These are phyloP conservation scores for Gloeostereum incarnatum DNA, from an alignment of 768 basidiomycete genomes.

Conservation along the genomic window DNA sequence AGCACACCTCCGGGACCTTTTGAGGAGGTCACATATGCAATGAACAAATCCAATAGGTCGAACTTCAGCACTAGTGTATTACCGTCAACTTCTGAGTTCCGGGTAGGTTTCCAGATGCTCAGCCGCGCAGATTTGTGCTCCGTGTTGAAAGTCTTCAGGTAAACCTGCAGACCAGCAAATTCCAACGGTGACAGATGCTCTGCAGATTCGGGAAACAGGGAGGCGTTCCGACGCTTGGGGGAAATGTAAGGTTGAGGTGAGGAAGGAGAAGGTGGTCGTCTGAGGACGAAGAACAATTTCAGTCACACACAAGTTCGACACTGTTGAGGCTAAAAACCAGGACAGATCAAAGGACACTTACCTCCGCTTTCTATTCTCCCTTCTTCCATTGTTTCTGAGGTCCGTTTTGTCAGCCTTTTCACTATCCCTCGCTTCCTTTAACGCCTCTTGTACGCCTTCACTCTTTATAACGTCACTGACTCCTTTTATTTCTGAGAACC, in stretches of 20 bases:
- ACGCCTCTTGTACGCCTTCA: constrained; percentile 56
- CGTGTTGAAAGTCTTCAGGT: constrained; percentile 50
- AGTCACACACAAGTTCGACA: background rate
- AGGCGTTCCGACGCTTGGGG: constrained; percentile 24
- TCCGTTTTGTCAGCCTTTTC: constrained; percentile 41
- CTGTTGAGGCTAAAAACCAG: background rate
- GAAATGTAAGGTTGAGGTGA: constrained; percentile 52
- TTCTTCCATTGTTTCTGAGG: constrained; percentile 32
- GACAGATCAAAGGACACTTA: constrained; percentile 19
- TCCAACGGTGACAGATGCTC: constrained; percentile 27
- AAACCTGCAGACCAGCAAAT: constrained; percentile 37
- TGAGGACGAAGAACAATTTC: background rate
- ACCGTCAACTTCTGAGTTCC: constrained; percentile 10
- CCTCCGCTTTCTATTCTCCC: constrained; percentile 51
- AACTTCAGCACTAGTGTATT: constrained; percentile 44
- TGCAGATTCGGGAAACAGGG: constrained; percentile 32
- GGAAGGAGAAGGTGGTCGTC: constrained; percentile 50
- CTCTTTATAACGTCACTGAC: too few relatives aligned
- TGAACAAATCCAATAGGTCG: constrained; percentile 55
- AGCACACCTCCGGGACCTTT: constrained; percentile 25
- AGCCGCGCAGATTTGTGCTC: constrained; percentile 29
- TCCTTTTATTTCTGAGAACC: too few relatives aligned
- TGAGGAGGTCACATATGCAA: constrained; percentile 43
- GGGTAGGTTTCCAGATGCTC: constrained; percentile 42
- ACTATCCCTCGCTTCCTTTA: constrained; percentile 45